Conservation (phyloP, 2,329 filamentous ascomycete species). For the Epichloe glyceriae region DNA sequence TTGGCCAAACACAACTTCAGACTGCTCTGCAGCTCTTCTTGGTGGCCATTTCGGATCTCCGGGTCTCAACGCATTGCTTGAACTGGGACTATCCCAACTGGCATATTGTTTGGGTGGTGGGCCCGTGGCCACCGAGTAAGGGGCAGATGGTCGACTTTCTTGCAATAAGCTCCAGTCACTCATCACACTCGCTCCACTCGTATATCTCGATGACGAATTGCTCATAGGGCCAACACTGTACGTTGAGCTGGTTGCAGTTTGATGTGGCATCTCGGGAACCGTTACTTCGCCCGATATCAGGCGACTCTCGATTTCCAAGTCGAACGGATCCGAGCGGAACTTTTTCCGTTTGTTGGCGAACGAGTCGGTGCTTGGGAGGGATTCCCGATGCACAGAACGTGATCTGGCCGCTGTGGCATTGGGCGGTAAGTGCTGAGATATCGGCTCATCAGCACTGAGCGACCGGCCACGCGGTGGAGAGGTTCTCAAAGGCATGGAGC, state of each 20-base stretch:
- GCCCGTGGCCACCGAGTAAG: neutral
- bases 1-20: neutral
- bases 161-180: constrained; percentile 22
- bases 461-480: constrained; percentile 37
- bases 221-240: constrained; percentile 33
- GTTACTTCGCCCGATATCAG: constrained; percentile 9
- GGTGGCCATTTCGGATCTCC: neutral
- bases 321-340: constrained; percentile 52
- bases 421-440: constrained; percentile 15
- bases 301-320: constrained; percentile 35
- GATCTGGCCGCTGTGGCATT: constrained; percentile 21
- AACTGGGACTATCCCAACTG: neutral
- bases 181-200: constrained; percentile 40
- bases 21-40: neutral
- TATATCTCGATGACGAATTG: constrained; percentile 31
- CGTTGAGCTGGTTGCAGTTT: constrained; percentile 20
- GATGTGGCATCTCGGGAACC: constrained; percentile 11
- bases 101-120: neutral
- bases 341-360: constrained; percentile 37
- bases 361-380: constrained; percentile 25
- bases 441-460: constrained; percentile 16
- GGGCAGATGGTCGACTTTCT: neutral
- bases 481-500: constrained; percentile 22
- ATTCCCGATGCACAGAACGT: constrained; percentile 24
- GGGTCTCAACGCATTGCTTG: too few relatives aligned